Base-by-base conservation (phyloP, 495 filamentous ascomycete genomes). In the Viridothelium virens region DNA sequence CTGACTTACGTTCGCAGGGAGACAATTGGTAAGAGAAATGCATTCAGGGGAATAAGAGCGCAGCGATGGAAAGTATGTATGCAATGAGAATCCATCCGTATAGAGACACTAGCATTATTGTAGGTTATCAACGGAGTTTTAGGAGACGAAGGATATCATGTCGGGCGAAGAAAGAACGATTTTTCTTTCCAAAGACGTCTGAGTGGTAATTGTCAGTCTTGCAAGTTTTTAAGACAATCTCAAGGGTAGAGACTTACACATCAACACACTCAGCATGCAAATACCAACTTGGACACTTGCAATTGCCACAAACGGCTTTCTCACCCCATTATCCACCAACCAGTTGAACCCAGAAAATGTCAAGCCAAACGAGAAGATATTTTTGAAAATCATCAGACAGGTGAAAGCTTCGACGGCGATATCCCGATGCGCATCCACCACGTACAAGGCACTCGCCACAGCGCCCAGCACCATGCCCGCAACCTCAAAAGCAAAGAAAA, bases 351-450 rank as follows among this genome's bases (percentile, higher is more conserved):
- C 91, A 66, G 83, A 85, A 66, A 85, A 92, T 0, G 92, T 96
- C 44, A 97, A 78, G 5, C 84, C 88, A 69, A 96, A 96, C 70
- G 86, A 89, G 79, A 97, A 94, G 65, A 96, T 81, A 69, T 96
- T 96, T 77, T 91, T 96, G 82, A 97, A 97, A 33, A 97, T 84
- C 62, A 96, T 79, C 70, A 96, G 81, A 77, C 89, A 90, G 0
- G 92, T 97, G 74, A 97, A 96, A 2, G 87, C 90, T 78, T 97
- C 92, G 56, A 97, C 86, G 1, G 91, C 85, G 63, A 97, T 87
- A 65, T 91, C 85, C 89, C 91, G 87, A 77, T 96, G 91, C 1
- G 92, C 92, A 78, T 97, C 92, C 0, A 96, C 91, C 70, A 97
- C 89, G 70, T 97, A 97, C n/a, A 97, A 75, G 1, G 90, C 87